Percentiles rank a stretch among this genome's conserved stretches.
These are phyloP conservation scores for Ampelocalamus luodianensis DNA, from an alignment of 176 grass and related monocot species.

Conservation along the genomic window DNA sequence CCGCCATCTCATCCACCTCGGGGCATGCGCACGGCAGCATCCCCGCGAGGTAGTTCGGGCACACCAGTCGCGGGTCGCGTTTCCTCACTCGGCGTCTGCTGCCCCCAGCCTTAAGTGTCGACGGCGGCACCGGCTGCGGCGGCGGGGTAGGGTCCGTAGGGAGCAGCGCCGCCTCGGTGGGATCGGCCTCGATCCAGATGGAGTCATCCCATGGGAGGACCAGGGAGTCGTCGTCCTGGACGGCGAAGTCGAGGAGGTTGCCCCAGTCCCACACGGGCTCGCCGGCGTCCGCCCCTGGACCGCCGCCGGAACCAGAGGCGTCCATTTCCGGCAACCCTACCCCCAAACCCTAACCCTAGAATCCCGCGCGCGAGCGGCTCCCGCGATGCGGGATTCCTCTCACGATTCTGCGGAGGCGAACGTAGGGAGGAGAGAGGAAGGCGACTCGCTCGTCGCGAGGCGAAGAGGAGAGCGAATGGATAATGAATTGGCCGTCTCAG, in stretches of 20 bases:
- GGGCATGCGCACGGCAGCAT: slow-evolving; percentile 89
- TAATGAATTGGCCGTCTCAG: slow-evolving; percentile 27
- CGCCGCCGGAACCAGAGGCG: slow-evolving; percentile 37
- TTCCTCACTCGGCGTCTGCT: slow-evolving; percentile 68
- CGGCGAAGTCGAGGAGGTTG: slow-evolving; percentile 73
- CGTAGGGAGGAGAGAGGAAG: neutral
- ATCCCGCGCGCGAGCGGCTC: neutral
- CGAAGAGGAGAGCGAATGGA: neutral
- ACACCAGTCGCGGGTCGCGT: slow-evolving; percentile 83
- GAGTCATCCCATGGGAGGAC: slow-evolving; percentile 57
- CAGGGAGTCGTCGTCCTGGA: slow-evolving; percentile 57
- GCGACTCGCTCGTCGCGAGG: too few relatives aligned
- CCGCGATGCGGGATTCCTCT: slow-evolving; percentile 28
- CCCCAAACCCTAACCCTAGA: slow-evolving; percentile 12
- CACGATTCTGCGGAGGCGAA: neutral
- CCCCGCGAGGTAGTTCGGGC: slow-evolving; percentile 91
- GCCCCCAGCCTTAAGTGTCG: neutral
- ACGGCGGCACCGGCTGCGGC: neutral
- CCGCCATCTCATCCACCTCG: slow-evolving; percentile 79
- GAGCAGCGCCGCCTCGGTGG: slow-evolving; percentile 20
- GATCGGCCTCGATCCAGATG: slow-evolving; percentile 16
- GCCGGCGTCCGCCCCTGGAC: slow-evolving; percentile 21
- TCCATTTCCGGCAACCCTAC: slow-evolving; percentile 34
- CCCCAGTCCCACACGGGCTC: slow-evolving; percentile 72
- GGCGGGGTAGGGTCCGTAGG: neutral